These are phyloP conservation scores for Cudoniella acicularis DNA, from an alignment of 495 filamentous ascomycete species.

Conservation along the genomic window DNA sequence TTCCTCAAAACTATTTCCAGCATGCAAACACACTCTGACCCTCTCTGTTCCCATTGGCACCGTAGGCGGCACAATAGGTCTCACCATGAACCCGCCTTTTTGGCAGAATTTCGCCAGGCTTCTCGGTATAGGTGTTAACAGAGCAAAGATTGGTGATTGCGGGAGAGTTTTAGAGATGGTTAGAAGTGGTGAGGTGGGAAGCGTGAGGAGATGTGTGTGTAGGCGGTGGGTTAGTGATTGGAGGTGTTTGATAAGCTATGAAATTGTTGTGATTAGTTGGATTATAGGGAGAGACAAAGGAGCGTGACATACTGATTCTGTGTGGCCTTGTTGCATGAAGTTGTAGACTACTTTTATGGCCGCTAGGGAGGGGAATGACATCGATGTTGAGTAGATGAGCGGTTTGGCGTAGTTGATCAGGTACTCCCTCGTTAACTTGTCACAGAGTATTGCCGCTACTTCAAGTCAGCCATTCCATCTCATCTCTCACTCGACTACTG, in stretches of 20 bases:
- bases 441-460: constrained; percentile 45
- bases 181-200: constrained; percentile 10
- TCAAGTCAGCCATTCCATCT: constrained; percentile 2
- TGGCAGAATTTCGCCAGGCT: constrained; percentile 50
- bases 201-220: constrained; percentile 5
- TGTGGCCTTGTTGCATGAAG: constrained; percentile 41
- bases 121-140: constrained; percentile 42
- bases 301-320: constrained; percentile 34
- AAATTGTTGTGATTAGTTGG: constrained; percentile 25
- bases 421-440: constrained; percentile 45
- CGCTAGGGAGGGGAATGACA: constrained; percentile 50
- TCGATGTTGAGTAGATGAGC: constrained; percentile 58
- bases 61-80: constrained; percentile 52
- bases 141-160: constrained; percentile 37
- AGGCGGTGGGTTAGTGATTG: constrained; percentile 27
- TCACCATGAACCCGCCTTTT: constrained; percentile 43
- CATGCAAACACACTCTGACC: constrained; percentile 52
- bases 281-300: constrained; percentile 12
- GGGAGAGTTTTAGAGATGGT: constrained; percentile 24
- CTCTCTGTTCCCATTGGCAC: constrained; percentile 48
- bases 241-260: constrained; percentile 27
- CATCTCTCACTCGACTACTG: not conserved
- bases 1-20: constrained; percentile 44
- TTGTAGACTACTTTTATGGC: constrained; percentile 47
- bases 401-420: constrained; percentile 60